phyloP scores from a whole-genome alignment of 2,329 filamentous ascomycete species.

The Gremmenia infestans region DNA sequence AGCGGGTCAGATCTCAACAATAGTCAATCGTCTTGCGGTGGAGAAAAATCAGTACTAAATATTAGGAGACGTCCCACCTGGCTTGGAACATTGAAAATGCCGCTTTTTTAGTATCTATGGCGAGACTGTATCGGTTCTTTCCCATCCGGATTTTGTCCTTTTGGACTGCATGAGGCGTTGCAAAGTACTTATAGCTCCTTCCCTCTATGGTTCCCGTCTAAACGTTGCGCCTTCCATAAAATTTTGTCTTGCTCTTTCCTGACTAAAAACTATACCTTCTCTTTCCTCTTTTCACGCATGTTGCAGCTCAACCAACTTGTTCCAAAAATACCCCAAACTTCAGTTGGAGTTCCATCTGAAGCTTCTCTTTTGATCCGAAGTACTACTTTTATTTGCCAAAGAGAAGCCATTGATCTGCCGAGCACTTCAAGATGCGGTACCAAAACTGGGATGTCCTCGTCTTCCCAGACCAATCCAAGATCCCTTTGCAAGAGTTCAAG shows the following conservation, averaged over 20 bases:
- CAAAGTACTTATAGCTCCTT: not conserved
- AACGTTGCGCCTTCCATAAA: not conserved
- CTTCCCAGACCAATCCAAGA: conserved; percentile 60
- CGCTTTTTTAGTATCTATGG: too few relatives aligned
- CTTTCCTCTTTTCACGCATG: not conserved
- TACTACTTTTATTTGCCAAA: not conserved
- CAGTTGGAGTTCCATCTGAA: not conserved
- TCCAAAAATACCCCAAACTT: not conserved
- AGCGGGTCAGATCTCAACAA: too few relatives aligned
- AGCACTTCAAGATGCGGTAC: conserved; percentile 61
- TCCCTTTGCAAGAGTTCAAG: conserved; percentile 78
- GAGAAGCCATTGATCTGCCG: not conserved
- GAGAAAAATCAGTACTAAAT: too few relatives aligned
- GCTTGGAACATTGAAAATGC: too few relatives aligned
- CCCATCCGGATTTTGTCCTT: too few relatives aligned
- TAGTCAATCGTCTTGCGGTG: too few relatives aligned
- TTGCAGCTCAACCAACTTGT: not conserved
- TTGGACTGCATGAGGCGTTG: not conserved
- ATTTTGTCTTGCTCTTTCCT: not conserved
- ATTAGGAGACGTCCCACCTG: too few relatives aligned
- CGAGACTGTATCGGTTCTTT: too few relatives aligned
- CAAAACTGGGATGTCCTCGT: conserved; percentile 82
- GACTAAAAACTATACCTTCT: not conserved
- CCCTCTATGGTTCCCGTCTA: not conserved
- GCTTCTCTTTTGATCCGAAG: not conserved